Evolutionary conservation across 2,329 filamentous ascomycete species (phyloP).

Genomic region (Aspergillus aculeatinus): DNA sequence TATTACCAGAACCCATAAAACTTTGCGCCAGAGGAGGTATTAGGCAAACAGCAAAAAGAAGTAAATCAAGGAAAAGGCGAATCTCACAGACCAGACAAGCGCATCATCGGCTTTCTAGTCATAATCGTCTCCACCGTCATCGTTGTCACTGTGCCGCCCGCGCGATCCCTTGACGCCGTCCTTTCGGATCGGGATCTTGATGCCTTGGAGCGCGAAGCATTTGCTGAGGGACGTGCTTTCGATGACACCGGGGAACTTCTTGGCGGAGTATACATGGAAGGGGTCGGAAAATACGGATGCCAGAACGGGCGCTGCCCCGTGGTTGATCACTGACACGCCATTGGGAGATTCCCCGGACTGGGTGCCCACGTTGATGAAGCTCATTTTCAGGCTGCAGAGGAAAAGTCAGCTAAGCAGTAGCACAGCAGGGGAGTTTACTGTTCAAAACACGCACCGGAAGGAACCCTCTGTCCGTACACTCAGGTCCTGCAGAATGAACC

Average conservation of each 20-base stretch:
- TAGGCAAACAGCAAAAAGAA: constrained; percentile 1
- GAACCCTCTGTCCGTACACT: constrained; percentile 89
- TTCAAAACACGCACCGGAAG: constrained; percentile 66
- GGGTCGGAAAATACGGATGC: constrained; percentile 82
- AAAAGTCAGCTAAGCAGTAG: constrained; percentile 8
- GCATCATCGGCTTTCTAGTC: constrained; percentile 20
- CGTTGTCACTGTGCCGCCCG: constrained; percentile 35
- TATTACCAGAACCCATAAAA: constrained; percentile 1
- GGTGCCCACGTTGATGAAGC: constrained; percentile 80
- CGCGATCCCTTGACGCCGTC: constrained; percentile 60
- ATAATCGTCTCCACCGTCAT: constrained; percentile 35
- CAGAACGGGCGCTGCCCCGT: constrained; percentile 74
- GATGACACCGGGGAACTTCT: constrained; percentile 97
- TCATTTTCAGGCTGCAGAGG: constrained; percentile 60
- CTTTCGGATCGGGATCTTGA: constrained; percentile 95
- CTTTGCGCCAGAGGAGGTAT: constrained; percentile 2
- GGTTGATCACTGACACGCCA: constrained; percentile 60
- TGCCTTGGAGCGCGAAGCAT: constrained; percentile 87
- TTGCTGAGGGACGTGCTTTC: constrained; percentile 90
- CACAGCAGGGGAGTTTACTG: too few species aligned
- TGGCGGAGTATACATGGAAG: constrained; percentile 93
- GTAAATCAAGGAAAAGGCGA: constrained; percentile 1
- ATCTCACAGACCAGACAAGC: not conserved
- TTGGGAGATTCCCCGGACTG: constrained; percentile 38
- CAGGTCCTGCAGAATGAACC: constrained; percentile 95